Evolutionary conservation across 768 basidiomycete genomes (phyloP), one percentile per base, ranked within the genome.

Genomic region (Fibroporia radiculosa): DNA sequence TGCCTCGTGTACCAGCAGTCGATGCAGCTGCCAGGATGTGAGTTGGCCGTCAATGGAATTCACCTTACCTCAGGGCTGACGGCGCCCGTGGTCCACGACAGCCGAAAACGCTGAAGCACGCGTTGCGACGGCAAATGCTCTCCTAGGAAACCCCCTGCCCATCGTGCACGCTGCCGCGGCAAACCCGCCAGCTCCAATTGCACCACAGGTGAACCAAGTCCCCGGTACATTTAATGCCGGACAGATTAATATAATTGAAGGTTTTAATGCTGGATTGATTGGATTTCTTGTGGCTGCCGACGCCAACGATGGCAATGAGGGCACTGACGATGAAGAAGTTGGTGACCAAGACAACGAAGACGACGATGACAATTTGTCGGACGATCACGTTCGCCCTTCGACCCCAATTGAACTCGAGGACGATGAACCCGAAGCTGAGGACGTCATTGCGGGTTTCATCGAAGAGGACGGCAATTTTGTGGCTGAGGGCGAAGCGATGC

Each of bases 361-460:
- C 8, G 39, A 40, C 6, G 39, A 3, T 3, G 26, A 29, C 16
- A 10, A n/a, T 5, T 31, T 31, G 29, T 10, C 8, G 8, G 29
- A 31, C 29, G 10, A 31, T 10, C 10, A n/a, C n/a, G 8, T 31
- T 31, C 8, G n/a, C 8, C 18, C 3, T 23, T 18, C 16, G 6
- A 14, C 41, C 20, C 41, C 41, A 3, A 19, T 42, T 22, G 41
- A 42, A 18, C n/a, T 42, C n/a, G 41, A 31, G 13, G 41, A 42
- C 16, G 41, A 42, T 23, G 27, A 31, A 19, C 6, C 27, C 10
- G 41, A 42, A 19, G 41, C 29, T 3, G 28, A 10, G 16, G 28
- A 18, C 3, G 28, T 31, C 16, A 18, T 42, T 18, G 41, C 29
- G 16, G 28, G 20, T 8, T 31, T 6, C 18, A 10, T 31, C 41